Base-by-base conservation (phyloP, 345 rosid species). In the Gossypium arboreum region DNA sequence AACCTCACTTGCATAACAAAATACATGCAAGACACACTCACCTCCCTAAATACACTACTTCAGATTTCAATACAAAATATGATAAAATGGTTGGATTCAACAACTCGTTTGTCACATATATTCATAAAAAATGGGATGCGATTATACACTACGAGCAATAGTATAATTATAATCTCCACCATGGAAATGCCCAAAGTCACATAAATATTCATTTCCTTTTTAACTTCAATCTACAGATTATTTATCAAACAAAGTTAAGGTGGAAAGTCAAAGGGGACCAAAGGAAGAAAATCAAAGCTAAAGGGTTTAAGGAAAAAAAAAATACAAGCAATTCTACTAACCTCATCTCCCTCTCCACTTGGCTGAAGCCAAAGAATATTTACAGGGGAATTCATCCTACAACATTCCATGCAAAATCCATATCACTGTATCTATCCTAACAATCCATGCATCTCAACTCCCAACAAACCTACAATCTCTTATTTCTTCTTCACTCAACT, bases 211-310 rank as follows among this genome's bases (percentile, higher is more conserved):
- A 48, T 61, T 67, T 64, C 52, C 13, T 45, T 45, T 45, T 45
- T 45, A 45, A 63, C 74, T 45, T 22, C 81, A 76, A 70, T 76
- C 84, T 77, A 83, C 87, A 84, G 50, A 59, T 89, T 89, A 89
- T 89, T 87, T 89, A 87, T 87, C 83, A 65, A 84, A 85, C 94
- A 84, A 79, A 76, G 79, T 68, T 66, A 78, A 54, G 79, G 78
- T 67, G 2, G 43, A 27, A 74, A 47, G n/a, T 34, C 58, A 12
- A 39, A 58, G 9, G 13, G 0, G 9, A 2, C 24, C 65, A 16
- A 56, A 81, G 41, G 7, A 73, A 1, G 17, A 43, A 64, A 73
- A 29, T 65, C 6, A 48, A 18, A 16, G 69, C 58, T 54, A 54
- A 54, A 54, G 56, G 34, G 16, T 15, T 54, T 20, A 60, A 34